These are phyloP conservation scores for Melanomma pulvis-pyrius DNA, from an alignment of 495 filamentous ascomycete genomes.

Conservation along the genomic window DNA sequence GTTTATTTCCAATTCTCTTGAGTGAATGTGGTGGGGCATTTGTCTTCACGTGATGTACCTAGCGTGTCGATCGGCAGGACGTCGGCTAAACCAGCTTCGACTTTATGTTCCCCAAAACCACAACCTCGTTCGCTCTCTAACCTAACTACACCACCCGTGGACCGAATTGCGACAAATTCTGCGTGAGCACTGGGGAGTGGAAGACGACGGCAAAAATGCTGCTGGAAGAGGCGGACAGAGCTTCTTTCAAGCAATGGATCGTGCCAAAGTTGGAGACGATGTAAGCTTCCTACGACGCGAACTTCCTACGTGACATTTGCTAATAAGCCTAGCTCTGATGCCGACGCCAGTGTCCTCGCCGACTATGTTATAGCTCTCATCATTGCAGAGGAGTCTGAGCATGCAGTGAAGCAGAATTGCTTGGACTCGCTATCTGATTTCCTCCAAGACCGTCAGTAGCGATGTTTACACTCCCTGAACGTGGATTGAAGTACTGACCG, in stretches of 20 bases:
- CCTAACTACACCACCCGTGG: background rate
- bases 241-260: constrained; percentile 82
- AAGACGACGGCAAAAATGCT: constrained; percentile 58
- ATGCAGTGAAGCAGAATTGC: constrained; percentile 71
- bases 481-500: constrained; percentile 54
- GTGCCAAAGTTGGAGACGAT: constrained; percentile 88
- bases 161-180: background rate
- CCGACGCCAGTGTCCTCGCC: constrained; percentile 90
- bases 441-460: constrained; percentile 70
- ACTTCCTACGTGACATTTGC: constrained; percentile 1
- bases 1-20: background rate
- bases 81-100: background rate
- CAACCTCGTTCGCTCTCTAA: background rate
- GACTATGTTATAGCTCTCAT: constrained; percentile 95
- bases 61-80: background rate
- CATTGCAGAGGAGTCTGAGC: constrained; percentile 73
- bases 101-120: background rate
- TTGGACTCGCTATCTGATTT: constrained; percentile 85
- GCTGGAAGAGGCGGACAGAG: constrained; percentile 74
- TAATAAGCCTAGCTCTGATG: constrained; percentile 70
- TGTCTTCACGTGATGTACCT: background rate
- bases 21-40: constrained; percentile 5
- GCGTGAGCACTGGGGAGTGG: background rate
- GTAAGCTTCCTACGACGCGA: constrained; percentile 56
- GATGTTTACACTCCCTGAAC: background rate